These are phyloP conservation scores for Spathaspora passalidarum DNA, from an alignment of 805 yeast species.

Conservation along the genomic window DNA sequence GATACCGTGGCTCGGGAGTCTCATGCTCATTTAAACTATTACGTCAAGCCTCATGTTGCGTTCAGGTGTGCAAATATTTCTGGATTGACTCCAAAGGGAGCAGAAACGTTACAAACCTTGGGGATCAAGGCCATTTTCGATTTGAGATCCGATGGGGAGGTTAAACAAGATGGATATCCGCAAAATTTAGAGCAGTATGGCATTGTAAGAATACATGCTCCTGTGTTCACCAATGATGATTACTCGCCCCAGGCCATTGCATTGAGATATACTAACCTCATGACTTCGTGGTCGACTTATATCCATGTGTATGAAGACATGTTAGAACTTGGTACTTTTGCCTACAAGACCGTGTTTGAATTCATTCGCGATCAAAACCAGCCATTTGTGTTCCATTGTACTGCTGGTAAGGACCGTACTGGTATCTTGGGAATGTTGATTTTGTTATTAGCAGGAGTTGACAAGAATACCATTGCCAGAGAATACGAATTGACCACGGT, in stretches of 20 bases:
- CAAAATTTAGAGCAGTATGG: conserved; percentile 36
- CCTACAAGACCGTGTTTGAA: conserved; percentile 50
- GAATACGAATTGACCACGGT: conserved; percentile 75
- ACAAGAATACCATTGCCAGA: conserved; percentile 58
- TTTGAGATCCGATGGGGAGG: conserved; percentile 61
- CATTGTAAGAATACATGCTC: conserved; percentile 48
- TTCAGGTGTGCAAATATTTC: conserved; percentile 66
- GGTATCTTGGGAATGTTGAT: conserved; percentile 72
- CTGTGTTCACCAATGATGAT: conserved; percentile 53
- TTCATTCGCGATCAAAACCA: conserved; percentile 52
- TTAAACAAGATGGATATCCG: conserved; percentile 44
- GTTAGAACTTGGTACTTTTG: conserved; percentile 45
- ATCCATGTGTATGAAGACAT: conserved; percentile 61
- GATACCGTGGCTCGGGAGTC: not conserved
- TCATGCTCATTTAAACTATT: conserved; percentile 20
- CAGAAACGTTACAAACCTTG: conserved; percentile 34
- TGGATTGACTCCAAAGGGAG: conserved; percentile 50
- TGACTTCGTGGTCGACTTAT: conserved; percentile 61
- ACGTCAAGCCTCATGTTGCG: conserved; percentile 51
- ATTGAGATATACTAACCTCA: conserved; percentile 48
- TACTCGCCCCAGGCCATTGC: conserved; percentile 67
- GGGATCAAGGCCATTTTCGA: conserved; percentile 61
- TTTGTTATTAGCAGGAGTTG: conserved; percentile 62
- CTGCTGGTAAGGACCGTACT: conserved; percentile 87
- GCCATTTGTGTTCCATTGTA: conserved; percentile 66